These are phyloP conservation scores for Micractinium conductrix DNA, from an alignment of 139 green algal genomes.

Conservation along the genomic window DNA sequence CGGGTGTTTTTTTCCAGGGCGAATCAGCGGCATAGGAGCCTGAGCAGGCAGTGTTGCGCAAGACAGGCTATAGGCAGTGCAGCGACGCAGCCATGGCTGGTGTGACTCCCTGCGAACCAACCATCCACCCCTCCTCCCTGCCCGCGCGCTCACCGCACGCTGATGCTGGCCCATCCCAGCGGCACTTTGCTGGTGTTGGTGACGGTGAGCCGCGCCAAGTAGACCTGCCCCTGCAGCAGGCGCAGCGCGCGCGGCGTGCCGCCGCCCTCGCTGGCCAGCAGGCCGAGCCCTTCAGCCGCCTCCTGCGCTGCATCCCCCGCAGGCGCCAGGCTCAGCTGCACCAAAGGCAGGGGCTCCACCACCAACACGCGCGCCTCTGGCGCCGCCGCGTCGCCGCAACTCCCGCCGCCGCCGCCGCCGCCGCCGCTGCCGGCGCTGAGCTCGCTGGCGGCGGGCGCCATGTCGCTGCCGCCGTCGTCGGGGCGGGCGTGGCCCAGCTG, in stretches of 20 bases:
- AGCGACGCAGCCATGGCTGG: no score
- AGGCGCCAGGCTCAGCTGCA: slow-evolving; percentile 7
- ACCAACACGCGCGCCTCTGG: slow-evolving; percentile 22
- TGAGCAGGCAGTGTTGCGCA: neutral
- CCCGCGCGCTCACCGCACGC: slow-evolving; percentile 14
- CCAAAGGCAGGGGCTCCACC: slow-evolving; percentile 15
- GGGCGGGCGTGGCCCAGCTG: neutral
- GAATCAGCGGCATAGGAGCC: neutral
- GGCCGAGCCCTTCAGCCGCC: neutral
- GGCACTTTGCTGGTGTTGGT: slow-evolving; percentile 32
- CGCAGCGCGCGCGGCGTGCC: slow-evolving; percentile 1
- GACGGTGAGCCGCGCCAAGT: slow-evolving; percentile 3
- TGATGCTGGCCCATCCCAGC: slow-evolving; percentile 28
- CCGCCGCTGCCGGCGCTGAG: neutral
- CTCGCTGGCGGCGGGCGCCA: neutral
- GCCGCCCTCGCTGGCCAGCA: neutral
- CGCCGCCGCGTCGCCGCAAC: neutral
- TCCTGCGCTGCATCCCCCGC: neutral
- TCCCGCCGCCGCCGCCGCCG: neutral
- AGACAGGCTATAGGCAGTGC: no score
- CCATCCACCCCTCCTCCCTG: no score
- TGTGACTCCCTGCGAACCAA: no score
- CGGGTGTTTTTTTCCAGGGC: neutral
- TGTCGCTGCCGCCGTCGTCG: neutral
- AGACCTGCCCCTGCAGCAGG: slow-evolving; percentile 38